Evolutionary conservation across 169 alveolate species (phyloP).

Genomic region (Plasmodium cynomolgi): DNA sequence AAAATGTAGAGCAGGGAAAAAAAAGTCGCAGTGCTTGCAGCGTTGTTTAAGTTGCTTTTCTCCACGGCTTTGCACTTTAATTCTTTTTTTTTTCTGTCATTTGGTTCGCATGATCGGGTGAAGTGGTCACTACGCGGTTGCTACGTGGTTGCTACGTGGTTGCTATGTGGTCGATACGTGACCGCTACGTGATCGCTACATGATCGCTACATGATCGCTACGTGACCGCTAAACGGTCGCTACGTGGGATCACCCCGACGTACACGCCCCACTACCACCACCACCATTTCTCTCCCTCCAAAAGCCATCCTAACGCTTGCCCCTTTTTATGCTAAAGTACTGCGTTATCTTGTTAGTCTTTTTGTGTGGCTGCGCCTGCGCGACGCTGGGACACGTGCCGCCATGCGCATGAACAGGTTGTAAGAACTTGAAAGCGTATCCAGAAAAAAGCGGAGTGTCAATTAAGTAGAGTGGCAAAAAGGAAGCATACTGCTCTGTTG

Average conservation of each 20-base stretch:
- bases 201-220: not conserved
- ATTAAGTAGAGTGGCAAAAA: conserved; percentile 22
- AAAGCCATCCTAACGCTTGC: not conserved
- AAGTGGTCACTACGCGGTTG: not conserved
- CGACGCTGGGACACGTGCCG: conserved; percentile 6
- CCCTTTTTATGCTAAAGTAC: conserved; percentile 15
- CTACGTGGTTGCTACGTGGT: not conserved
- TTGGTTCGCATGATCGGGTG: not conserved
- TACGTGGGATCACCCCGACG: too few species aligned
- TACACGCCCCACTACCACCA: too few species aligned
- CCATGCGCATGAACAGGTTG: conserved; percentile 22
- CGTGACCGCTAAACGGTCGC: too few species aligned
- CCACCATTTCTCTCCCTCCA: too few species aligned
- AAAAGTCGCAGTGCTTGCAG: not conserved
- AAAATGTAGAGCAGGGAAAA: not conserved
- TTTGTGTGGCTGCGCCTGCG: conserved; percentile 41
- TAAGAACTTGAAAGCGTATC: not conserved
- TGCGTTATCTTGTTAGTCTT: conserved; percentile 58
- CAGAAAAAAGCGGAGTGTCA: conserved; percentile 26
- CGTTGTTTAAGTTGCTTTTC: not conserved
- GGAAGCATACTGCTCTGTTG: conserved; percentile 13
- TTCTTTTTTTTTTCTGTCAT: not conserved
- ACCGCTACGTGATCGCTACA: not conserved
- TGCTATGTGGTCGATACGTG: not conserved
- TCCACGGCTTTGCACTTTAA: not conserved